phyloP scores from a whole-genome alignment of 192 early-diverging fungal genomes.

The Funneliformis geosporum region DNA sequence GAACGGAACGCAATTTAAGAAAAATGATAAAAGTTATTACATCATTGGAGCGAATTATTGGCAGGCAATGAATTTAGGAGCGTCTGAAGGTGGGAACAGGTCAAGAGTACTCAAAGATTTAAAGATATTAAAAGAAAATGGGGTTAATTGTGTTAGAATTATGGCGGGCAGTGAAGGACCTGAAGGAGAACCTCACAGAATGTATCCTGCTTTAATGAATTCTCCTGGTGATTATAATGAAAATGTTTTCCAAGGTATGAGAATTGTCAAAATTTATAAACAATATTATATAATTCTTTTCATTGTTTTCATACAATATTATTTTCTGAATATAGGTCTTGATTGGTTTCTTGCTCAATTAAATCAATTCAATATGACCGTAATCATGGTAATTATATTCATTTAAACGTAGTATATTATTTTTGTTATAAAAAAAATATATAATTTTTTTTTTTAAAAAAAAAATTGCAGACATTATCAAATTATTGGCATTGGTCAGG shows the following conservation, averaged over 20 bases:
- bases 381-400: slow-evolving; percentile 38
- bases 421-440: neutral
- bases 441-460: slow-evolving; percentile 12
- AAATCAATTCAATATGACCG: slow-evolving; percentile 55
- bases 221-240: slow-evolving; percentile 57
- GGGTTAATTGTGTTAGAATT: slow-evolving; percentile 65
- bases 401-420: no score
- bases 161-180: slow-evolving; percentile 66
- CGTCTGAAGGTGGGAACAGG: slow-evolving; percentile 48
- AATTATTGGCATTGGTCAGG: slow-evolving; percentile 80
- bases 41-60: slow-evolving; percentile 70
- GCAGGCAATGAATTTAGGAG: slow-evolving; percentile 73
- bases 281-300: neutral
- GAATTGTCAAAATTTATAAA: no score
- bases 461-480: slow-evolving; percentile 44
- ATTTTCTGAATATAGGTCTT: slow-evolving; percentile 34
- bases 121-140: slow-evolving; percentile 39
- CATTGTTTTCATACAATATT: neutral
- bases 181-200: slow-evolving; percentile 54
- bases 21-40: slow-evolving; percentile 37
- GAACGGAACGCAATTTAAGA: slow-evolving; percentile 41
- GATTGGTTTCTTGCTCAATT: slow-evolving; percentile 65
- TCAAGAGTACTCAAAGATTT: slow-evolving; percentile 58
- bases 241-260: slow-evolving; percentile 50
- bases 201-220: slow-evolving; percentile 60